phyloP scores from a whole-genome alignment of 2,329 filamentous ascomycete species.

The Nectriaceae sp. region DNA sequence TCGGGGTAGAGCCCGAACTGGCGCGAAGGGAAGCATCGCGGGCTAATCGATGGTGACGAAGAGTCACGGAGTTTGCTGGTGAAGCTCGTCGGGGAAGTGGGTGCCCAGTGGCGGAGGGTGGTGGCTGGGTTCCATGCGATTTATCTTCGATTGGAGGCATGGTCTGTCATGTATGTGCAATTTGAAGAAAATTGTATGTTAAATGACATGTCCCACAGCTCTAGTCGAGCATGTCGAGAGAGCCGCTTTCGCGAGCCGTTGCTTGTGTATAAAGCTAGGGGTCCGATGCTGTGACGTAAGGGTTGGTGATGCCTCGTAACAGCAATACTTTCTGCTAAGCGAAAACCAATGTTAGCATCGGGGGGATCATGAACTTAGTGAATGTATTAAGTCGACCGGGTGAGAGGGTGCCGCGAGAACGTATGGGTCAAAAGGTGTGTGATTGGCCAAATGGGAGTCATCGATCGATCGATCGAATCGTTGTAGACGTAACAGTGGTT shows the following conservation, averaged over 20 bases:
- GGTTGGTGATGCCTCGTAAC: not conserved
- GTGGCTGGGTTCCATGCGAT: conserved; percentile 26
- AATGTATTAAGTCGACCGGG: not conserved
- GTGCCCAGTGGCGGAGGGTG: conserved; percentile 34
- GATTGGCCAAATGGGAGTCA: conserved; percentile 25
- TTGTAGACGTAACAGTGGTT: conserved; percentile 17
- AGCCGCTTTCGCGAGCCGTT: not conserved
- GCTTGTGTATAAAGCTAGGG: too few species aligned
- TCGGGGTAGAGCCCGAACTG: conserved; percentile 24
- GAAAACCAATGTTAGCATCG: too few species aligned
- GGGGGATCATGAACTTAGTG: not conserved
- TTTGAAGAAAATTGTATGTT: not conserved
- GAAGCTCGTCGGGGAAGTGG: conserved; percentile 46
- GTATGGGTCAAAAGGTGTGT: conserved; percentile 5
- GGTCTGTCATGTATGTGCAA: conserved; percentile 11
- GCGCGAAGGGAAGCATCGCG: conserved; percentile 42
- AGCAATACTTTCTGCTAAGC: not conserved
- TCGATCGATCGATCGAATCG: conserved; percentile 38
- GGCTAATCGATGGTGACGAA: conserved; percentile 47
- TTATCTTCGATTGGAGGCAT: conserved; percentile 30
- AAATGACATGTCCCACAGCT: too few species aligned
- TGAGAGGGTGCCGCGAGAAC: not conserved
- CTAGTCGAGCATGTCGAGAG: not conserved
- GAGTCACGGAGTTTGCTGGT: conserved; percentile 49
- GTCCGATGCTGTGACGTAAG: not conserved